These are phyloP conservation scores for Mycena belliarum DNA, from an alignment of 768 basidiomycete genomes.

Conservation along the genomic window DNA sequence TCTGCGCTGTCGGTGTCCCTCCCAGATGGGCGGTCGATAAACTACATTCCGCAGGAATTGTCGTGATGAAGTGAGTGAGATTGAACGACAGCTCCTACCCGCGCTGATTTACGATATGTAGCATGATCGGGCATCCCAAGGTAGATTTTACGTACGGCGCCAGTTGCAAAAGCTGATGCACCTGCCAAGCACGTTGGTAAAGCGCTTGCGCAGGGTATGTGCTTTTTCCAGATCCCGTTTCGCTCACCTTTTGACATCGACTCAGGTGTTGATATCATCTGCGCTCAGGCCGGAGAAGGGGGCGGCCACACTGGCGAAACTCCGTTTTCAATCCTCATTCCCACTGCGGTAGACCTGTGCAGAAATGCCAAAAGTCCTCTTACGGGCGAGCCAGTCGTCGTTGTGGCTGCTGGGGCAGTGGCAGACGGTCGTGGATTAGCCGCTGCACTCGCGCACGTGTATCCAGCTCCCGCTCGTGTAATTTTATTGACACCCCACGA, in stretches of 20 bases:
- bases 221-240: neutral
- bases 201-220: constrained; percentile 67
- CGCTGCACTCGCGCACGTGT: constrained; percentile 60
- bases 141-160: constrained; percentile 30
- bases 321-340: constrained; percentile 79
- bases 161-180: constrained; percentile 5
- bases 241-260: neutral
- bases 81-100: neutral
- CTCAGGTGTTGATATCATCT: constrained; percentile 84
- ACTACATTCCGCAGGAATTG: constrained; percentile 75
- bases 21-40: constrained; percentile 81
- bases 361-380: constrained; percentile 68
- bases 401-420: constrained; percentile 85
- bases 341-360: constrained; percentile 80
- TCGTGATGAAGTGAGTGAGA: constrained; percentile 77
- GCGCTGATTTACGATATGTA: constrained; percentile 29
- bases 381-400: constrained; percentile 73
- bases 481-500: neutral
- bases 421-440: constrained; percentile 83
- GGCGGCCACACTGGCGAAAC: constrained; percentile 89
- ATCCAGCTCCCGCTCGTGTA: neutral
- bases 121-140: constrained; percentile 87
- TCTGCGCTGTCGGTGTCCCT: constrained; percentile 84
- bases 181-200: constrained; percentile 63
- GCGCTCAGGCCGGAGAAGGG: constrained; percentile 86